A percentile compares a stretch with the other conserved stretches of the same genome.
Conservation (phyloP, 805 yeast species). For the Candida endomychidarum region DNA sequence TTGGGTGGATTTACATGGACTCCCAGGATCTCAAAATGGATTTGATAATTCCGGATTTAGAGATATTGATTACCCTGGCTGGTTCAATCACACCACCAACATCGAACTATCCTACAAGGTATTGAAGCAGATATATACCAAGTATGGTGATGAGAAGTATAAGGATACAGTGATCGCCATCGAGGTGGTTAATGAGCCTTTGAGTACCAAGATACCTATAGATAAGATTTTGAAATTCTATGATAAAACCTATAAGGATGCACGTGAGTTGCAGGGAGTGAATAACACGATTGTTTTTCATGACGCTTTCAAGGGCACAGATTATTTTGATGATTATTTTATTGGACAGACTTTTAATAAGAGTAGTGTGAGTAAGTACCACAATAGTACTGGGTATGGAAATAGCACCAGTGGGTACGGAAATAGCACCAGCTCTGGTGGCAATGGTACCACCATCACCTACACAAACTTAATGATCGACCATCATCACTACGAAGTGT, state of each 20-base stretch:
- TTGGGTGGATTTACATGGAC: slow-evolving; percentile 79
- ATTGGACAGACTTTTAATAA: too few species aligned
- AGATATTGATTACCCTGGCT: slow-evolving; percentile 38
- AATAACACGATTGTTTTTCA: slow-evolving; percentile 54
- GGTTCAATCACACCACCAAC: slow-evolving; percentile 31
- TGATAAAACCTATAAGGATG: slow-evolving; percentile 29
- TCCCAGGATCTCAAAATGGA: slow-evolving; percentile 86
- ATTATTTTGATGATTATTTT: slow-evolving; percentile 48
- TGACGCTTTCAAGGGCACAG: slow-evolving; percentile 61
- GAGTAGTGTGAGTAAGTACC: too few species aligned
- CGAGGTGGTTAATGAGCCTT: slow-evolving; percentile 43
- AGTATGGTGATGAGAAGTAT: slow-evolving; percentile 29
- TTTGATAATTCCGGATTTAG: slow-evolving; percentile 79
- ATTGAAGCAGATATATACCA: slow-evolving; percentile 31
- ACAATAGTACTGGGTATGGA: too few species aligned
- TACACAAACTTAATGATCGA: slow-evolving; percentile 39
- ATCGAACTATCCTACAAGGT: slow-evolving; percentile 31
- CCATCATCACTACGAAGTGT: slow-evolving; percentile 43
- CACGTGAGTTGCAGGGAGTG: slow-evolving; percentile 27
- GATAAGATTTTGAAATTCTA: slow-evolving; percentile 28
- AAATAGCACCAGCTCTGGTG: too few species aligned
- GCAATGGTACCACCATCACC: too few species aligned
- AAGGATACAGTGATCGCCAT: slow-evolving; percentile 39
- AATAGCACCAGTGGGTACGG: too few species aligned
- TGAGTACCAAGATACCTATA: slow-evolving; percentile 24